These are phyloP conservation scores for Rhizopus microsporus DNA, from an alignment of 371 early-diverging fungal genomes.

Conservation along the genomic window DNA sequence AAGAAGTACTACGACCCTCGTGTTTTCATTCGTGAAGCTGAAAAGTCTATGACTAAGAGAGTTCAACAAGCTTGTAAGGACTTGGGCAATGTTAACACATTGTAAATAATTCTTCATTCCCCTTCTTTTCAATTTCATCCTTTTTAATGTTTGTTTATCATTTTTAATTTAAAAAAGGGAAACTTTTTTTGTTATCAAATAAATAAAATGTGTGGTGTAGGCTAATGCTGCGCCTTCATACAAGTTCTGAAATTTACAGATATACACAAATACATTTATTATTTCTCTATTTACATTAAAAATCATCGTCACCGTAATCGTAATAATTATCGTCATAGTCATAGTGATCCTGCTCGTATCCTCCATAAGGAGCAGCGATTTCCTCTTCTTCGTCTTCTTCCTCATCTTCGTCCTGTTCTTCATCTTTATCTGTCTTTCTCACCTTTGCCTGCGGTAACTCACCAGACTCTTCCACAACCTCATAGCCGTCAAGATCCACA, in stretches of 20 bases:
- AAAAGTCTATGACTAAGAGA: slow-evolving; percentile 82
- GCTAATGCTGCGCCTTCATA: too few relatives aligned
- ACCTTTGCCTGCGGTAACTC: slow-evolving; percentile 25
- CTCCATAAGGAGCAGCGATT: too few relatives aligned
- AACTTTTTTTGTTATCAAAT: too few relatives aligned
- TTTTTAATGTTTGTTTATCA: too few relatives aligned
- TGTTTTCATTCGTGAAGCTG: slow-evolving; percentile 84
- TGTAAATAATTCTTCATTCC: slow-evolving; percentile 51
- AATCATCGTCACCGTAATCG: background rate
- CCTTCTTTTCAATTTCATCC: background rate
- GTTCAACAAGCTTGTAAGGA: slow-evolving; percentile 79
- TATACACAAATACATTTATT: background rate
- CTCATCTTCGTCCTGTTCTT: background rate
- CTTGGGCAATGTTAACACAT: slow-evolving; percentile 70
- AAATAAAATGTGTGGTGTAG: too few relatives aligned
- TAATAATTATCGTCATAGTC: background rate
- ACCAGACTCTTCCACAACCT: slow-evolving; percentile 54
- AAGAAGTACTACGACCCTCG: slow-evolving; percentile 95
- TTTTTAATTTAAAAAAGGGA: too few relatives aligned
- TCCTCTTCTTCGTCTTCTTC: background rate
- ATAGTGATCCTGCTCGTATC: background rate
- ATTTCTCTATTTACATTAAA: background rate
- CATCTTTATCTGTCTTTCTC: slow-evolving; percentile 10
- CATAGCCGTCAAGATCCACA: slow-evolving; percentile 33
- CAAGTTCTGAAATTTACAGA: background rate